phyloP scores from a whole-genome alignment of 176 grass and related monocot genomes.

The Melocanna baccifera region DNA sequence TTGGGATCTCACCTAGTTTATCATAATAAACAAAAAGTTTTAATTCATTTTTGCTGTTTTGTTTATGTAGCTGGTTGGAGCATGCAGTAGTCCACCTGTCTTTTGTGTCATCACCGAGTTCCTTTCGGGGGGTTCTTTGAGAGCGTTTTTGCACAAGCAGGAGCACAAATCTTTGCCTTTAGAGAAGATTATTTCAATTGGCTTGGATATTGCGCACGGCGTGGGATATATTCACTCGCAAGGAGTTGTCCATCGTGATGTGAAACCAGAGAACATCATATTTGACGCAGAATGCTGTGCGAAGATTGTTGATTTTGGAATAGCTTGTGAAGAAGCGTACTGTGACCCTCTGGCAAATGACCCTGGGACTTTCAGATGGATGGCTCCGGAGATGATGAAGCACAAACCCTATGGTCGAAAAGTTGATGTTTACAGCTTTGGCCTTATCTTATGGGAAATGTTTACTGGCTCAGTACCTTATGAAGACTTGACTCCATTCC shows the following conservation, averaged over 20 bases:
- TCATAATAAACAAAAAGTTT: neutral
- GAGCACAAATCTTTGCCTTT: slow-evolving; percentile 67
- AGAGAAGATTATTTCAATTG: slow-evolving; percentile 57
- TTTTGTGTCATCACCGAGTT: slow-evolving; percentile 90
- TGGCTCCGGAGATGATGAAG: slow-evolving; percentile 94
- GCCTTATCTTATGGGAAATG: slow-evolving; percentile 96
- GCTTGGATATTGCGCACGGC: slow-evolving; percentile 67
- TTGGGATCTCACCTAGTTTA: slow-evolving; percentile 4
- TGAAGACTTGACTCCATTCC: slow-evolving; percentile 76
- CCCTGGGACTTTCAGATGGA: slow-evolving; percentile 92
- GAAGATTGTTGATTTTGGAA: slow-evolving; percentile 96
- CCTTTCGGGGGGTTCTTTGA: slow-evolving; percentile 71
- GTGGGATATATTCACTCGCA: slow-evolving; percentile 90
- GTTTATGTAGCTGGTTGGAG: slow-evolving; percentile 66
- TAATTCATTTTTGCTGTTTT: neutral
- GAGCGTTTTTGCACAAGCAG: slow-evolving; percentile 82
- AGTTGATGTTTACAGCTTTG: slow-evolving; percentile 97
- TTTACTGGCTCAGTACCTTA: slow-evolving; percentile 69
- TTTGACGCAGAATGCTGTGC: slow-evolving; percentile 51
- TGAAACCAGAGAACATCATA: slow-evolving; percentile 97
- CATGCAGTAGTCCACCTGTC: slow-evolving; percentile 60
- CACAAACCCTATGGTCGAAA: slow-evolving; percentile 67
- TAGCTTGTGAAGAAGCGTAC: slow-evolving; percentile 73
- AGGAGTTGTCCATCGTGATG: slow-evolving; percentile 83
- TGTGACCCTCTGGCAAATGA: slow-evolving; percentile 60